These are phyloP conservation scores for Debaryomyces robertsiae DNA, from an alignment of 1,139 yeast genomes.

Conservation along the genomic window DNA sequence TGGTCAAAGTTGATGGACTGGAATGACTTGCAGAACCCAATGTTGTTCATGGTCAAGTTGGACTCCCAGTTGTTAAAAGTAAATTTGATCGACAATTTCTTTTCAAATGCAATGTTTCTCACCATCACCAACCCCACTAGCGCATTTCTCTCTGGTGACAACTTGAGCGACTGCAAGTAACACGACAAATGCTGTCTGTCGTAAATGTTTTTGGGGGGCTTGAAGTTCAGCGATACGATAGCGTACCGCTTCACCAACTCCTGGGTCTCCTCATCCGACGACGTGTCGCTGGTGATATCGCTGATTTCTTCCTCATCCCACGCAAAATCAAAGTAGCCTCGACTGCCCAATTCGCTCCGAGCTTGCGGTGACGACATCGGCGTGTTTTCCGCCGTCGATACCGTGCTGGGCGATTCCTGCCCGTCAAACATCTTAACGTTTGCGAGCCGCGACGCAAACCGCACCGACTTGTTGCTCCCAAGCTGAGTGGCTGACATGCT, in stretches of 20 bases:
- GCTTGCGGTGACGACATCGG: slow-evolving; percentile 39
- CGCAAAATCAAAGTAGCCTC: slow-evolving; percentile 19
- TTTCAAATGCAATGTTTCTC: slow-evolving; percentile 43
- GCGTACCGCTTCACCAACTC: slow-evolving; percentile 9
- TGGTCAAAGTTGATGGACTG: slow-evolving; percentile 34
- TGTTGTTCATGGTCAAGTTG: slow-evolving; percentile 31
- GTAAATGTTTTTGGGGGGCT: slow-evolving; percentile 9
- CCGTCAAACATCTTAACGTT: slow-evolving; percentile 47
- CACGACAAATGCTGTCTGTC: slow-evolving; percentile 10
- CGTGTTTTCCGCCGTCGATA: slow-evolving; percentile 35
- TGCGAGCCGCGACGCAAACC: slow-evolving; percentile 40
- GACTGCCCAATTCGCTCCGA: slow-evolving; percentile 17
- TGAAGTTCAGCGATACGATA: slow-evolving; percentile 10
- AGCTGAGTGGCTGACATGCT: slow-evolving; percentile 32
- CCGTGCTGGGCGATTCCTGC: slow-evolving; percentile 42
- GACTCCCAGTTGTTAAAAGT: slow-evolving; percentile 44
- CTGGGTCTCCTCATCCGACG: slow-evolving; percentile 13
- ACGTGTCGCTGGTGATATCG: slow-evolving; percentile 15
- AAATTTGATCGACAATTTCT: slow-evolving; percentile 36
- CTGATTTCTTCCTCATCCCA: slow-evolving; percentile 20
- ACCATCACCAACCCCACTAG: slow-evolving; percentile 38
- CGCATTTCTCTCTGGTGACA: slow-evolving; percentile 19
- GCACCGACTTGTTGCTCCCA: slow-evolving; percentile 33
- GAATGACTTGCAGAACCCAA: slow-evolving; percentile 29
- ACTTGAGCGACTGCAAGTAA: slow-evolving; percentile 15